phyloP scores from a whole-genome alignment of 2,329 filamentous ascomycete genomes.

The Pyrenochaeta sp. region DNA sequence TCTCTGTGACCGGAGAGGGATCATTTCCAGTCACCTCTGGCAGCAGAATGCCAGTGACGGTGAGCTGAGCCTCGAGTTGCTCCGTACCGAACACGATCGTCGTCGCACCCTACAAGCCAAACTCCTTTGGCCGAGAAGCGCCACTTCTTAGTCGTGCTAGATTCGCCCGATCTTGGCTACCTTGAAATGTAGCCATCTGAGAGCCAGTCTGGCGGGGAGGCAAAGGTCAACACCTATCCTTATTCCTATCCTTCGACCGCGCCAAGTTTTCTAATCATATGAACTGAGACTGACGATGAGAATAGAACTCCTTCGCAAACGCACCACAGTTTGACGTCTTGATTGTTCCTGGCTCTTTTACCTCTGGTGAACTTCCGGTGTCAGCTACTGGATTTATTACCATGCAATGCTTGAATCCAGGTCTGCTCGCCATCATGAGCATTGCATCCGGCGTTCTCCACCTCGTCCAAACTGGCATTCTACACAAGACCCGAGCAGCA shows the following conservation, averaged over 20 bases:
- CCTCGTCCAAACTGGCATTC: conserved; percentile 37
- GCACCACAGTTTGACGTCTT: conserved; percentile 48
- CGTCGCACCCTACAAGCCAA: conserved; percentile 27
- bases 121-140: conserved; percentile 42
- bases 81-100: conserved; percentile 30
- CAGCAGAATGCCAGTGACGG: conserved; percentile 49
- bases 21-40: conserved; percentile 47
- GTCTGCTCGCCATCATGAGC: conserved; percentile 39
- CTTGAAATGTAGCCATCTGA: conserved; percentile 33
- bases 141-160: conserved; percentile 43
- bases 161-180: conserved; percentile 42
- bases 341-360: conserved; percentile 44
- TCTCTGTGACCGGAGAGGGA: conserved; percentile 48
- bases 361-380: conserved; percentile 26
- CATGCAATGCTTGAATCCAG: conserved; percentile 32
- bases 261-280: not conserved
- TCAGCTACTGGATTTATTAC: conserved; percentile 37
- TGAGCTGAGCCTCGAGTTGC: conserved; percentile 44
- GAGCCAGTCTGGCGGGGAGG: conserved; percentile 47
- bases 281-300: conserved; percentile 22
- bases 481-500: conserved; percentile 37
- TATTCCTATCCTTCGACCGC: conserved; percentile 11
- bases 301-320: conserved; percentile 45
- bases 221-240: conserved; percentile 47
- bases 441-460: conserved; percentile 43